These are phyloP conservation scores for Rhodocollybia butyracea DNA, from an alignment of 768 basidiomycete genomes.

Conservation along the genomic window DNA sequence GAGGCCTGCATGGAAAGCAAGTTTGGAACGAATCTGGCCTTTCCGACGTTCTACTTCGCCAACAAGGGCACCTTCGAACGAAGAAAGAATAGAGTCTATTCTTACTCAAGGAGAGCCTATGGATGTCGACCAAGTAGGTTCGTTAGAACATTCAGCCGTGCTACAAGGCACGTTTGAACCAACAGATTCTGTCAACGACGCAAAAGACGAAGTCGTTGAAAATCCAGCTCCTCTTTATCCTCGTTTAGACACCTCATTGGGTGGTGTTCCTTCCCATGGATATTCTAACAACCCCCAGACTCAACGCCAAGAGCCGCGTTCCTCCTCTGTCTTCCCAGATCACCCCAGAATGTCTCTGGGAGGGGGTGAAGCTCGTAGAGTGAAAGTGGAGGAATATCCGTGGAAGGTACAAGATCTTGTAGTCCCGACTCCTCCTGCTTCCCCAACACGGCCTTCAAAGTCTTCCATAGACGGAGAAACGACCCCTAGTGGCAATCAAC, in stretches of 20 bases:
- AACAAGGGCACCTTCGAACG: conserved; percentile 1
- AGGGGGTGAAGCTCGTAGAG: conserved; percentile 42
- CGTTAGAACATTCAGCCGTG: too few species aligned
- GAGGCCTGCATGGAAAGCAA: conserved; percentile 41
- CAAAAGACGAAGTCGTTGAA: conserved; percentile 21
- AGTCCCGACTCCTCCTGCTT: conserved; percentile 28
- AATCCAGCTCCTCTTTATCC: conserved; percentile 18
- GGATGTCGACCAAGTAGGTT: neutral
- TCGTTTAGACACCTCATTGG: conserved; percentile 29
- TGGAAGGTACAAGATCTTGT: conserved; percentile 59
- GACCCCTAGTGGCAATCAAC: neutral
- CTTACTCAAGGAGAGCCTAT: neutral
- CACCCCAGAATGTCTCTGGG: conserved; percentile 40
- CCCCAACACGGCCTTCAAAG: conserved; percentile 12
- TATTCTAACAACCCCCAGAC: conserved; percentile 61
- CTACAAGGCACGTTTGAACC: conserved; percentile 4
- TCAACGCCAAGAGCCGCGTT: conserved; percentile 14
- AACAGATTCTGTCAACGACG: conserved; percentile 3
- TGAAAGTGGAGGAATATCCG: conserved; percentile 41
- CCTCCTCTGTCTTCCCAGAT: conserved; percentile 9
- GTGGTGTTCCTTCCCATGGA: conserved; percentile 16
- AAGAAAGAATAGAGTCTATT: neutral
- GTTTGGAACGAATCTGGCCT: conserved; percentile 40
- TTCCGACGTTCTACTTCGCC: conserved; percentile 28
- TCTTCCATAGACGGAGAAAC: conserved; percentile 11